Percentiles rank a stretch among this genome's conserved stretches.
Evolutionary conservation across 768 basidiomycete species (phyloP).

Genomic region (Tephrocybe sp.): DNA sequence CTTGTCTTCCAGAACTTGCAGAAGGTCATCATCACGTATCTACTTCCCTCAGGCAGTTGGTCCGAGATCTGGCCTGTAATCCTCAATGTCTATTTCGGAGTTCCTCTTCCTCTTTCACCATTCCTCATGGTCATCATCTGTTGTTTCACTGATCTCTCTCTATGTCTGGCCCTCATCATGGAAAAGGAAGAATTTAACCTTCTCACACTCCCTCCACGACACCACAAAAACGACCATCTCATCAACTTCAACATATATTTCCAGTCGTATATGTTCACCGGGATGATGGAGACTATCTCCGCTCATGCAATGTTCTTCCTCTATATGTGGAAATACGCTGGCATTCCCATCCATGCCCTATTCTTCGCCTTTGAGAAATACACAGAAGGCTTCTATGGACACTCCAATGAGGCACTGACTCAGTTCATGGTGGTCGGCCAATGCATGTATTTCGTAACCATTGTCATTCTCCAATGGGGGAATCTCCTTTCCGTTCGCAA

Average conservation of each 20-base stretch:
- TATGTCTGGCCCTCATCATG: conserved; percentile 17
- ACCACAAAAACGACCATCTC: conserved; percentile 20
- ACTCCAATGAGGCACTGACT: conserved; percentile 26
- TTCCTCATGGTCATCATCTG: conserved; percentile 22
- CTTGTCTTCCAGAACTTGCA: conserved; percentile 60
- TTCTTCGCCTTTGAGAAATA: conserved; percentile 43
- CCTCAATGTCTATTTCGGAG: conserved; percentile 55
- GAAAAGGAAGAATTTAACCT: conserved; percentile 22
- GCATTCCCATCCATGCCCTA: conserved; percentile 35
- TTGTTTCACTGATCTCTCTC: conserved; percentile 18
- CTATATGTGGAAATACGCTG: conserved; percentile 35
- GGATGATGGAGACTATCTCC: conserved; percentile 17
- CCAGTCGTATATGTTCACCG: conserved; percentile 18
- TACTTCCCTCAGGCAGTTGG: conserved; percentile 56
- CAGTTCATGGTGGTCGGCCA: conserved; percentile 41
- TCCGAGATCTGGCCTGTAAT: conserved; percentile 60
- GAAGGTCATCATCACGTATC: conserved; percentile 47
- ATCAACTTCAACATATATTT: conserved; percentile 20
- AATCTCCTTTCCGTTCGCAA: conserved; percentile 43
- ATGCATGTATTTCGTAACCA: conserved; percentile 33
- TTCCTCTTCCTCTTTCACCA: conserved; percentile 57
- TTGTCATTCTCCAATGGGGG: conserved; percentile 48
- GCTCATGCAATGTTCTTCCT: conserved; percentile 32
- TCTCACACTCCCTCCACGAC: conserved; percentile 18
- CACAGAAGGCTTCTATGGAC: conserved; percentile 34